phyloP scores from a whole-genome alignment of 371 early-diverging fungal genomes.

The Rhizopus stolonifer region DNA sequence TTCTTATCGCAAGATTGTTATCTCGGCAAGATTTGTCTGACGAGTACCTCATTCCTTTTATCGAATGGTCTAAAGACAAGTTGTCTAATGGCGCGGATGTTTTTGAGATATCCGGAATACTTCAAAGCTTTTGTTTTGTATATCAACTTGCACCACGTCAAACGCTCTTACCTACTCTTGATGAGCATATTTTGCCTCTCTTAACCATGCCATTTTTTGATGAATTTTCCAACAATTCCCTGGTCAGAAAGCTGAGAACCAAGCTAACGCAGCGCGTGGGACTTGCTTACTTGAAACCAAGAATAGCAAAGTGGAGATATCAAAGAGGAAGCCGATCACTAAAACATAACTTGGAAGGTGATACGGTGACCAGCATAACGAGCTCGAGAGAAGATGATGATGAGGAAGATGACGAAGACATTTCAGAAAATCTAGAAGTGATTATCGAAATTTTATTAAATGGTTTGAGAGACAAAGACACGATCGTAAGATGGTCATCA shows the following conservation, averaged over 20 bases:
- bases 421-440: constrained; percentile 73
- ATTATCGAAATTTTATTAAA: constrained; percentile 79
- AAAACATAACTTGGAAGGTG: constrained; percentile 40
- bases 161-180: constrained; percentile 58
- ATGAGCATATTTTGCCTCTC: constrained; percentile 54
- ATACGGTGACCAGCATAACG: constrained; percentile 3
- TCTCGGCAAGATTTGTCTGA: constrained; percentile 54
- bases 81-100: constrained; percentile 37
- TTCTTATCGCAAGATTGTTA: constrained; percentile 78
- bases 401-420: constrained; percentile 57
- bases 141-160: constrained; percentile 71
- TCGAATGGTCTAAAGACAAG: constrained; percentile 59
- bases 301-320: constrained; percentile 77
- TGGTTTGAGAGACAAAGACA: constrained; percentile 87
- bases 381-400: constrained; percentile 26
- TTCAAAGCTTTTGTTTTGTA: constrained; percentile 67
- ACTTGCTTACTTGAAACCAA: constrained; percentile 69
- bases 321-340: constrained; percentile 63
- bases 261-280: constrained; percentile 87
- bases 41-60: constrained; percentile 52
- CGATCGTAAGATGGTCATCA: constrained; percentile 93
- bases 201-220: constrained; percentile 53
- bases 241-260: constrained; percentile 77
- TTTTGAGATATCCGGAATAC: constrained; percentile 63
- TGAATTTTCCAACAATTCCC: constrained; percentile 59